Base-by-base conservation (phyloP, 2,329 filamentous ascomycete species). In the Thermothelomyces thermophilus region DNA sequence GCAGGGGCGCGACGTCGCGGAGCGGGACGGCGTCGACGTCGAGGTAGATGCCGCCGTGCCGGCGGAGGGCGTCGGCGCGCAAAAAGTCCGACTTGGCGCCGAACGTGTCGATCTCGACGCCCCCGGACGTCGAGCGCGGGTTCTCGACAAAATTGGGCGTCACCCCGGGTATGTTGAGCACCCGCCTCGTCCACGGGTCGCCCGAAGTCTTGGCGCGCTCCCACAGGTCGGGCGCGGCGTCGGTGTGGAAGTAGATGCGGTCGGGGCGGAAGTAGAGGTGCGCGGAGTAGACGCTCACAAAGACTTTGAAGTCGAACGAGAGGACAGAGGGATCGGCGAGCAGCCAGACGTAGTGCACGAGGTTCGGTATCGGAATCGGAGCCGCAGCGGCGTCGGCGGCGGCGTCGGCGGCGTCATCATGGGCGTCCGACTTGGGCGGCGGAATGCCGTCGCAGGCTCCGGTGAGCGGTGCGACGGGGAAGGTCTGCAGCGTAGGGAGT, bases 41-140 rank as follows among this genome's bases (percentile, higher is more conserved):
- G 3, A 64, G 50, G 47, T 66, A 66, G 8, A 64, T 37, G 5
- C 63, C 62, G 33, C 63, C 63, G 22, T 55, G 55, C 3, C 53
- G 17, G 5, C 51, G 48, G 13, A 66, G 46, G 10, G 56, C 56
- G 8, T 55, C 46, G n/a, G 62, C 50, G 16, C 63, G 62, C 3
- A 63, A 20, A 26, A 64, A 61, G 51, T 64, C 63, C 26, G 62
- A 56, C 17, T 56, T 57, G 54, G 62, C 50, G 61, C 58, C 35
- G 57, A 42, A 33, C 20, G 43, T 26, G 36, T 52, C 42, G 50
- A 63, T 54, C 2, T 48, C 41, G 10, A 55, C 28, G 28, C 52
- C 57, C 13, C 52, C 45, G 4, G 48, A 52, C 10, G 56, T 56
- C 2, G 30, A 1, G 0, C 24, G 31, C 1, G 57, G 61, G 3